Conservation (phyloP, 2,329 filamentous ascomycete species). For the Fusarium nematophilum region DNA sequence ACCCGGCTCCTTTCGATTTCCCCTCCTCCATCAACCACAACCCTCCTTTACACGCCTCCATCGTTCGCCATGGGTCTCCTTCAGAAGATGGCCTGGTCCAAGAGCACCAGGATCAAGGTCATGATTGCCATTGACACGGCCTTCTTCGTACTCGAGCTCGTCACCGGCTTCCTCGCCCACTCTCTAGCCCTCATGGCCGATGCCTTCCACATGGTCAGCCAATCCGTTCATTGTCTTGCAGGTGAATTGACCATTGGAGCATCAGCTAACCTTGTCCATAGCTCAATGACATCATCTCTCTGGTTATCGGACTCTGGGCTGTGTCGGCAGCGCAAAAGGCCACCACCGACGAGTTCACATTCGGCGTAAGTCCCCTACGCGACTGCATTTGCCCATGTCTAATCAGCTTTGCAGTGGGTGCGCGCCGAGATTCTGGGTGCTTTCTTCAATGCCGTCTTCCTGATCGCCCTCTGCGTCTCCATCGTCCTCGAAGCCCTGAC, state of each 20-base stretch:
- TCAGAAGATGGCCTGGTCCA: constrained; percentile 83
- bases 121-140: constrained; percentile 89
- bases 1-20: constrained; percentile 11
- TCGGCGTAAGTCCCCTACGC: constrained; percentile 73
- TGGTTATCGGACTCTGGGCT: constrained; percentile 93
- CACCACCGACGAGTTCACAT: constrained; percentile 92
- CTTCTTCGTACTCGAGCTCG: constrained; percentile 92
- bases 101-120: constrained; percentile 90
- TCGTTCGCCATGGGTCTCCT: constrained; percentile 45
- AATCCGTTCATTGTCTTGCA: constrained; percentile 3
- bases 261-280: constrained; percentile 48
- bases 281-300: constrained; percentile 97
- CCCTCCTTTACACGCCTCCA: constrained; percentile 3
- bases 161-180: constrained; percentile 85
- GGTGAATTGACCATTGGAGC: constrained; percentile 5
- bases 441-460: constrained; percentile 96
- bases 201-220: constrained; percentile 93
- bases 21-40: constrained; percentile 15
- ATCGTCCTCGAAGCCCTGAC: constrained; percentile 96
- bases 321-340: constrained; percentile 88
- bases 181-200: constrained; percentile 95
- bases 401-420: constrained; percentile 77
- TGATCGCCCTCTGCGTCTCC: constrained; percentile 94
- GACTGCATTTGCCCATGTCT: constrained; percentile 22
- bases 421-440: constrained; percentile 96